Percentiles rank a stretch among this genome's conserved stretches.
Conservation (phyloP, 1,139 yeast species). For the Blastobotrys illinoisensis region DNA sequence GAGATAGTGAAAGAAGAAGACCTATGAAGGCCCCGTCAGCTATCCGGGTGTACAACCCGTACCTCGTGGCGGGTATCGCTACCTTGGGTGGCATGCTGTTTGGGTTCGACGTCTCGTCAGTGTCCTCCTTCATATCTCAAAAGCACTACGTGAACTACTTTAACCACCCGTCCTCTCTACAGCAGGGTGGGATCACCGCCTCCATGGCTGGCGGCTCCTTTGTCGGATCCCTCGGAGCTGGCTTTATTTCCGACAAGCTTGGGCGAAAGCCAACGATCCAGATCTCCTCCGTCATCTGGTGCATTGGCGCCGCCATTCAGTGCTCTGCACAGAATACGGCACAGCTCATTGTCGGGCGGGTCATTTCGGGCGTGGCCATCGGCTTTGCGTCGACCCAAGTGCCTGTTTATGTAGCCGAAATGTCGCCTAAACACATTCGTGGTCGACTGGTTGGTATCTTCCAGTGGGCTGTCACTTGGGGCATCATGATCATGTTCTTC, state of each 20-base stretch:
- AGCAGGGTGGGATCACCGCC: slow-evolving; percentile 85
- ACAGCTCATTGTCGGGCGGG: slow-evolving; percentile 61
- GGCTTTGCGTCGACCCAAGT: slow-evolving; percentile 70
- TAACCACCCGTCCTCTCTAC: slow-evolving; percentile 37
- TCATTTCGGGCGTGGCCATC: slow-evolving; percentile 61
- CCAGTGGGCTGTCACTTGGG: slow-evolving; percentile 67
- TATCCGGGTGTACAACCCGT: slow-evolving; percentile 31
- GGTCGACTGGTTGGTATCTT: slow-evolving; percentile 63
- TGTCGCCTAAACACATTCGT: slow-evolving; percentile 60
- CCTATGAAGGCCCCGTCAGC: neutral
- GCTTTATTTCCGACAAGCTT: slow-evolving; percentile 53
- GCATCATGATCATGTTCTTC: slow-evolving; percentile 56
- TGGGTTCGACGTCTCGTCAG: slow-evolving; percentile 92
- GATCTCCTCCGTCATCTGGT: slow-evolving; percentile 67
- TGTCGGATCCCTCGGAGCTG: slow-evolving; percentile 34
- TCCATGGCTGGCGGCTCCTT: slow-evolving; percentile 95
- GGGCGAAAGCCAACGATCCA: slow-evolving; percentile 80
- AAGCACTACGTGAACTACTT: slow-evolving; percentile 48
- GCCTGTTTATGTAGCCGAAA: slow-evolving; percentile 69
- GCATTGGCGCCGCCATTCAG: slow-evolving; percentile 80
- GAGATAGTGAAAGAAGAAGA: neutral
- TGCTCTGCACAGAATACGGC: slow-evolving; percentile 69
- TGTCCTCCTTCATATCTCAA: slow-evolving; percentile 76
- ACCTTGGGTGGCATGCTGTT: slow-evolving; percentile 91
- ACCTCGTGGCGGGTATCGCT: slow-evolving; percentile 42